Evolutionary conservation across 2,329 filamentous ascomycete genomes (phyloP).

Genomic region (Phialophora verrucosa): DNA sequence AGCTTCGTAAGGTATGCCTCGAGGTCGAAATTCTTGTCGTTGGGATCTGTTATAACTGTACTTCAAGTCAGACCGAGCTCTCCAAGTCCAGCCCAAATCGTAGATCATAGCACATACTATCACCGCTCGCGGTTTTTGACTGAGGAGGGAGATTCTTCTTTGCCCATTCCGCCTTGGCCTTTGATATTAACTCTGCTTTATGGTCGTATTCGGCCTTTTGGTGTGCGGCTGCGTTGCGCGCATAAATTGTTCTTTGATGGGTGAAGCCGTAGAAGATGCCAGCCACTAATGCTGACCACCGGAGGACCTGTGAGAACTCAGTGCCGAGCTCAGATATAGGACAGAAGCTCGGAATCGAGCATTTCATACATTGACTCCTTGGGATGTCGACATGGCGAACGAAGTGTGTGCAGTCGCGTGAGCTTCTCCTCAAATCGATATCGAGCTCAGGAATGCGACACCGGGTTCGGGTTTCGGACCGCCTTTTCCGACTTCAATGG

Average conservation of each 20-base stretch:
- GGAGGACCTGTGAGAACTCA: conserved; percentile 74
- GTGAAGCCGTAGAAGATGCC: conserved; percentile 95
- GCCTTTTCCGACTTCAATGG: not conserved
- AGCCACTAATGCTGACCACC: conserved; percentile 90
- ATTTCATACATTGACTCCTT: conserved; percentile 67
- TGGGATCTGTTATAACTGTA: conserved; percentile 74
- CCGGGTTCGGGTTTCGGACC: not conserved
- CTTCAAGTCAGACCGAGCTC: conserved; percentile 36
- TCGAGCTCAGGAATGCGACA: conserved; percentile 16
- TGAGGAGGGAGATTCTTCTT: conserved; percentile 70
- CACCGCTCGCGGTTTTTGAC: conserved; percentile 47
- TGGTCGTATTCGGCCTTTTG: conserved; percentile 83
- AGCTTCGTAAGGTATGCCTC: conserved; percentile 72
- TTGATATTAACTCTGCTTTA: conserved; percentile 87
- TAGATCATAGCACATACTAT: conserved; percentile 39
- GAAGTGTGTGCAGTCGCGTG: conserved; percentile 10
- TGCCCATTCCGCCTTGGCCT: conserved; percentile 89
- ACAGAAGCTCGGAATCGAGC: not conserved
- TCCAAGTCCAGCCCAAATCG: not conserved
- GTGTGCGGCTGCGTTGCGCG: conserved; percentile 71
- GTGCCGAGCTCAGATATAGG: not conserved
- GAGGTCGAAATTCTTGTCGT: conserved; percentile 89
- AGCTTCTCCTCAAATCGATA: not conserved
- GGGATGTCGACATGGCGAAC: conserved; percentile 64
- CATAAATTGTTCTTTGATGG: conserved; percentile 82